Evolutionary conservation across 331 rosid species (phyloP), one percentile per base, ranked within the genome.

Genomic region (Malus hybrid): DNA sequence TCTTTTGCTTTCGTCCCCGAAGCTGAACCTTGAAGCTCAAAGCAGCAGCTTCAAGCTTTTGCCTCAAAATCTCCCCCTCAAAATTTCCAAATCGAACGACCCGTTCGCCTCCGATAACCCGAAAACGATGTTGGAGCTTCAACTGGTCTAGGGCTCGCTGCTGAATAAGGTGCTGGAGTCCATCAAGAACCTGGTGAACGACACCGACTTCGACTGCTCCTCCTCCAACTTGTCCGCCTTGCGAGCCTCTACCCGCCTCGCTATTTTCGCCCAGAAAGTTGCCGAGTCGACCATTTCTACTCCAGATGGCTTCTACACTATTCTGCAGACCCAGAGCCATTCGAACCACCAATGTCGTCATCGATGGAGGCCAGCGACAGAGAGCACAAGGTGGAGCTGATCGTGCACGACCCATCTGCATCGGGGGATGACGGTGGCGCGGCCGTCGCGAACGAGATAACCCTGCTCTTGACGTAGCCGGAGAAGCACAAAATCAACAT

Each of bases 141-240:
- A 96, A 60, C 63, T 91, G 1, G 96, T 94, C 0, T 93, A 90
- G 50, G 97, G 96, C 5, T 90, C 95, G 10, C 96, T 94, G 2
- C 90, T 94, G 60, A 94, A 94, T 90, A 94, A 94, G 85, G 99
- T 94, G 15, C 24, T 92, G 46, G 99, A 94, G 20, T 18, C 99
- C 7, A 79, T 94, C 80, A 90, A 81, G 74, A 97, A 94, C 70
- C 88, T 94, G 0, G 99, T 94, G 14, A 94, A 74, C 82, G 99
- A 92, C n/a, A 97, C 99, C 6, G 92, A 92, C 93, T 94, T 94
- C 89, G 97, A 94, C 57, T 94, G 97, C 76, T 94, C 97, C 2
- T 80, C 97, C 28, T 87, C 97, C 0, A 97, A 97, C 1, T 90
- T 92, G 86, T 91, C 97, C 22, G 24, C 24, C 24, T 22, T 22